Conservation (phyloP, 176 grass and related monocot genomes). For the Oryza punctata region DNA sequence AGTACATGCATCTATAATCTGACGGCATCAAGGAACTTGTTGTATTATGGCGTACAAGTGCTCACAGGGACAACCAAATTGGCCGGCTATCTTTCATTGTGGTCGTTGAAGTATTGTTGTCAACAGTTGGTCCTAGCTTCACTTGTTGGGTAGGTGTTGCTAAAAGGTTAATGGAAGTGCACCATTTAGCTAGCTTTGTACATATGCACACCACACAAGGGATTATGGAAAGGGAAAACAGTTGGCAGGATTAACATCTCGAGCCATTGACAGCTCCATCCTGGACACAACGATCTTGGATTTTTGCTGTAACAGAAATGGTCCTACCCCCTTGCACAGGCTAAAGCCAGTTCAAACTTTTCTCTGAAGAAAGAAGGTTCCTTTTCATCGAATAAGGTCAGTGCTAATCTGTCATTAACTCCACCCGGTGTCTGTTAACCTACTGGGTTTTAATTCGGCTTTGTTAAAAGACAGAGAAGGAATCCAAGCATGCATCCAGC, state of each 20-base stretch:
- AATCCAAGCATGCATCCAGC: constrained; percentile 18
- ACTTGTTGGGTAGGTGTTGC: constrained; percentile 49
- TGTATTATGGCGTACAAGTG: constrained; percentile 37
- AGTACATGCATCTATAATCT: neutral
- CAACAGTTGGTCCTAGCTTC: constrained; percentile 58
- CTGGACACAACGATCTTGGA: constrained; percentile 45
- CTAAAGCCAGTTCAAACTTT: constrained; percentile 44
- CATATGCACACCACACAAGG: constrained; percentile 44
- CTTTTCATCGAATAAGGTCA: constrained; percentile 26
- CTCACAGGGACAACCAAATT: constrained; percentile 56
- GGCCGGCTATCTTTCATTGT: constrained; percentile 50
- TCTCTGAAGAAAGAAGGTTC: constrained; percentile 58
- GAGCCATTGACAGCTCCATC: constrained; percentile 42
- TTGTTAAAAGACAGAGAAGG: constrained; percentile 19
- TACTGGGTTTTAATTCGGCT: neutral
- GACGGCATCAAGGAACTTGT: constrained; percentile 22
- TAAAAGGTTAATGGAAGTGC: constrained; percentile 45
- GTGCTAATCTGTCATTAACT: constrained; percentile 29
- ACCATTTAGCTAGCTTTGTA: constrained; percentile 48
- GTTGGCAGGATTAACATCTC: constrained; percentile 46
- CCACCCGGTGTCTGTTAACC: neutral
- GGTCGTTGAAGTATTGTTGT: constrained; percentile 62
- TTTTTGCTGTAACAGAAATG: constrained; percentile 47
- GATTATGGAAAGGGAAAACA: constrained; percentile 46
- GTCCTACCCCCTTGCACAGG: constrained; percentile 43